Evolutionary conservation across 176 grass and related monocot species (phyloP), one percentile per base, ranked within the genome.

Genomic region (Poa pratensis): DNA sequence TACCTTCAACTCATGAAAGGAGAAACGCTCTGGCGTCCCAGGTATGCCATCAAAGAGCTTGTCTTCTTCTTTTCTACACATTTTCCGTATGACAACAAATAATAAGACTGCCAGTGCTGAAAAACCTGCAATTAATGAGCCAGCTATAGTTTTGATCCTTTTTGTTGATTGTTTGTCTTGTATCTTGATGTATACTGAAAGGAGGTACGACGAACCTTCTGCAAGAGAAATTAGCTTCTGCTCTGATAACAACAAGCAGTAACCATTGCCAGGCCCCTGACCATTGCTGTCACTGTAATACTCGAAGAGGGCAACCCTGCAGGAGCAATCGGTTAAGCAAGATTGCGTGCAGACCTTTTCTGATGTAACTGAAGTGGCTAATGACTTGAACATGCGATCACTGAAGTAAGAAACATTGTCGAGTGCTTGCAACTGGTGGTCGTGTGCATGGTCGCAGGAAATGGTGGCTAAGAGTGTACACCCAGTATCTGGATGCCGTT

Each of bases 1-100:
- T 59, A 65, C 54, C 50, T 85, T 78, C 6, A 89, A 42, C 27
- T 89, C 75, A 27, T 80, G 18, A 73, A 66, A 89, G 28, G 75
- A 84, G 54, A 89, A 89, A 39, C 75, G 20, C 66, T 46, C 65
- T 10, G 87, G 87, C 37, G 68, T 12, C 59, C 87, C 87, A 42
- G 82, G 26, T 89, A 89, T 74, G 17, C 39, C 15, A 65, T 28
- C 22, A 32, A 80, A 65, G 77, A 48, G 10, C 1, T 32, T 8
- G 49, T 80, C 9, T 19, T 80, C 58, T 40, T 20, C 77, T 64
- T 65, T 80, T 39, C 65, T 80, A 24, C 3, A 28, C 10, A 6
- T 4, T 48, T 20, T 65, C 59, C 77, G 49, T 13, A 80, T 49
- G 14, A 80, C 0, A 7, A 23, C 7, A 2, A 23, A 48, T 16